These are phyloP conservation scores for Sclerotinia subarctica DNA, from an alignment of 2,329 filamentous ascomycete species.

Conservation along the genomic window DNA sequence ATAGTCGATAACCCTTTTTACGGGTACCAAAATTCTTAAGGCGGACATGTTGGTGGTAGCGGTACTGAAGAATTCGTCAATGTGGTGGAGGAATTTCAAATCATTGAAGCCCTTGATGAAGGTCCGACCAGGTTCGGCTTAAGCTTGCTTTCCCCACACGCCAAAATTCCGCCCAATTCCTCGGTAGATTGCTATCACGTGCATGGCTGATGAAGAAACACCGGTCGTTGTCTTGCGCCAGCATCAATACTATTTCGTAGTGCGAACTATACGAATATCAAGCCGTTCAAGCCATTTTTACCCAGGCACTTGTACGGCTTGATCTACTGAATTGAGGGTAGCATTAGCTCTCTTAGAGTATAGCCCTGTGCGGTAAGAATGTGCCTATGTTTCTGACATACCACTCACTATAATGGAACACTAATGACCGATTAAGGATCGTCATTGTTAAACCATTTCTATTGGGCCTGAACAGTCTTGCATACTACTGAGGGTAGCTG, in stretches of 20 bases:
- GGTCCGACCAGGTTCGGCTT: slow-evolving; percentile 15
- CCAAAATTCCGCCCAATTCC: not conserved
- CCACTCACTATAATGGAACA: not conserved
- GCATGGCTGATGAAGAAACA: not conserved
- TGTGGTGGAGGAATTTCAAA: not conserved
- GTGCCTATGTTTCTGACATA: not conserved
- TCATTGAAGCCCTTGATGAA: slow-evolving; percentile 13
- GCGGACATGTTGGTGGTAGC: slow-evolving; percentile 51
- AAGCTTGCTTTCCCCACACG: slow-evolving; percentile 16
- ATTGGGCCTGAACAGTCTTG: too few relatives aligned
- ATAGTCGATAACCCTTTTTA: slow-evolving; percentile 86
- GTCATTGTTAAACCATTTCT: too few relatives aligned
- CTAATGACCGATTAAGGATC: too few relatives aligned
- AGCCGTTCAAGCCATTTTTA: not conserved
- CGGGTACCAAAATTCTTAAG: slow-evolving; percentile 72
- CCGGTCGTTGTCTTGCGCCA: too few relatives aligned
- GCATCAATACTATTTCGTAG: not conserved
- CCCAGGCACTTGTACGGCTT: not conserved
- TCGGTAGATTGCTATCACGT: slow-evolving; percentile 13
- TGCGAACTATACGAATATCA: not conserved
- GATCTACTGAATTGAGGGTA: not conserved
- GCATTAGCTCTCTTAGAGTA: not conserved
- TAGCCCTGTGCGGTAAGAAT: not conserved
- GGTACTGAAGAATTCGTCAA: not conserved
- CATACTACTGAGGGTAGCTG: too few relatives aligned